These are phyloP conservation scores for Candida buenavistaensis DNA, from an alignment of 1,139 yeast genomes.

Conservation along the genomic window DNA sequence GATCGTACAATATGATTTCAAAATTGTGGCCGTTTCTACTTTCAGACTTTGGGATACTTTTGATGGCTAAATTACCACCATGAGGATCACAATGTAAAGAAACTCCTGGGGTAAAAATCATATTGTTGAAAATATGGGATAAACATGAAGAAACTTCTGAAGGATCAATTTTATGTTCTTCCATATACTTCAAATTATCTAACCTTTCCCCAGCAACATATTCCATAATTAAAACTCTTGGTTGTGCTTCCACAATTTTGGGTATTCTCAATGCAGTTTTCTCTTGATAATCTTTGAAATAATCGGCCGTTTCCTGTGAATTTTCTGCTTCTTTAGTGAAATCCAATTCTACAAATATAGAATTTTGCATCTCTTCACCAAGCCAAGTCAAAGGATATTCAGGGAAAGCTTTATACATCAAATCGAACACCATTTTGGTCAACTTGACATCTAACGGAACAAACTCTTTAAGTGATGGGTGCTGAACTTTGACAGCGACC, in stretches of 20 bases:
- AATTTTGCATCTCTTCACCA: slow-evolving; percentile 83
- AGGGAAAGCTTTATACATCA: slow-evolving; percentile 81
- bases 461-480: slow-evolving; percentile 82
- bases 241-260: slow-evolving; percentile 60
- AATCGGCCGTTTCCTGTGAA: slow-evolving; percentile 64
- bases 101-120: slow-evolving; percentile 92
- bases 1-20: slow-evolving; percentile 90
- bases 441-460: slow-evolving; percentile 86
- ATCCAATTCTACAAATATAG: slow-evolving; percentile 86
- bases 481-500: slow-evolving; percentile 95
- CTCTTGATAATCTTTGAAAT: slow-evolving; percentile 56
- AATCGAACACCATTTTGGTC: slow-evolving; percentile 72
- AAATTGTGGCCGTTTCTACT: slow-evolving; percentile 63
- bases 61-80: slow-evolving; percentile 91
- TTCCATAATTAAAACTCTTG: slow-evolving; percentile 85
- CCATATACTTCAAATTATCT: slow-evolving; percentile 70
- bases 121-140: slow-evolving; percentile 86
- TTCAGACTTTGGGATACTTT: slow-evolving; percentile 36
- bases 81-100: slow-evolving; percentile 98
- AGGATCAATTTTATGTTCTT: slow-evolving; percentile 63
- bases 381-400: slow-evolving; percentile 93
- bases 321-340: slow-evolving; percentile 85
- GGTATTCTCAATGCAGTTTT: slow-evolving; percentile 84
- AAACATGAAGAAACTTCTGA: slow-evolving; percentile 81
- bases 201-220: slow-evolving; percentile 78